Conservation (phyloP, 2,329 filamentous ascomycete species). For the Epichloe sibirici region DNA sequence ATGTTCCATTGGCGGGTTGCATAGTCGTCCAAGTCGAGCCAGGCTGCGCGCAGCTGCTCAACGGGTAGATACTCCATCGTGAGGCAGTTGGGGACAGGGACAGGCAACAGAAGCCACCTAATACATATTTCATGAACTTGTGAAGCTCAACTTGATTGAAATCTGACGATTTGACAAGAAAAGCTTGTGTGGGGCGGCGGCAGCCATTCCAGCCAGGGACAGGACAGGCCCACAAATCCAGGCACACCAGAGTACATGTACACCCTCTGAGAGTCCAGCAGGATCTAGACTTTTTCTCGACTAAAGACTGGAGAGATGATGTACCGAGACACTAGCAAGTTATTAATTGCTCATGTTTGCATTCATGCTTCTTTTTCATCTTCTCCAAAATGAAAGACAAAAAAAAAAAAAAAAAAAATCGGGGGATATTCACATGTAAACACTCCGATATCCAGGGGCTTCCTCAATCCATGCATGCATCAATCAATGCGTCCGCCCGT, state of each 20-base stretch:
- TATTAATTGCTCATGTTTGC: background rate
- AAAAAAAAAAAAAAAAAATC: too few species aligned
- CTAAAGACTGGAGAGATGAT: background rate
- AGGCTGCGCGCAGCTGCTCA: constrained; percentile 4
- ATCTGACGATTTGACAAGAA: background rate
- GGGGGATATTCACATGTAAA: constrained; percentile 5
- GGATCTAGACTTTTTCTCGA: background rate
- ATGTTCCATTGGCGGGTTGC: constrained; percentile 4
- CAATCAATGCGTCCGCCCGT: background rate
- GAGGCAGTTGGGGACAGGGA: background rate
- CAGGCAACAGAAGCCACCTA: too few species aligned
- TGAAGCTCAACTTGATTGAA: background rate
- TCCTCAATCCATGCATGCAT: background rate
- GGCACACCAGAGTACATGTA: background rate
- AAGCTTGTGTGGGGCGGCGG: background rate
- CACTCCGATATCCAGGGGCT: constrained; percentile 8
- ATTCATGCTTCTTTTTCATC: constrained; percentile 4
- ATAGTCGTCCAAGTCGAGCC: constrained; percentile 3
- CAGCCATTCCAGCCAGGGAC: too few species aligned
- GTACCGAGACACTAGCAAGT: too few species aligned
- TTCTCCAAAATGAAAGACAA: constrained; percentile 3
- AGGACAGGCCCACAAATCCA: too few species aligned
- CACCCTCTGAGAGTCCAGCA: too few species aligned
- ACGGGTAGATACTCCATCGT: background rate
- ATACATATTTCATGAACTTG: too few species aligned